Percentiles rank a stretch among this genome's conserved stretches.
phyloP scores from a whole-genome alignment of 768 basidiomycete species.

The Termitomyces sp. region DNA sequence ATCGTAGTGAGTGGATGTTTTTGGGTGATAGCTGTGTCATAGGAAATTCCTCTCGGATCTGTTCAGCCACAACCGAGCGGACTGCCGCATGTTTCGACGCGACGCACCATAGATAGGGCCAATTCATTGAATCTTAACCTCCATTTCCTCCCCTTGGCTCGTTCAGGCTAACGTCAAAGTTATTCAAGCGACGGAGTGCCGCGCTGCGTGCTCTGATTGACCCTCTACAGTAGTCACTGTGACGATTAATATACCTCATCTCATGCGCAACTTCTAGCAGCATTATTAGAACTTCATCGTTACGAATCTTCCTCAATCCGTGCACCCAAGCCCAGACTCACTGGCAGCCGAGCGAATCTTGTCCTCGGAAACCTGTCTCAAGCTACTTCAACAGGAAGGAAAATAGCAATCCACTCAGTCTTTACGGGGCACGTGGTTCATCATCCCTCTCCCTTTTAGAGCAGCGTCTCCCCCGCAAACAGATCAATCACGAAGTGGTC shows the following conservation, averaged over 20 bases:
- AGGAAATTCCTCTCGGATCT: background rate
- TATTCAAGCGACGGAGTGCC: background rate
- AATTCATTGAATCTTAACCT: too few relatives aligned
- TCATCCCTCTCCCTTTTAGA: background rate
- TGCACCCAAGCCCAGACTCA: background rate
- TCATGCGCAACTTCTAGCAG: background rate
- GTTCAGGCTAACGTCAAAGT: background rate
- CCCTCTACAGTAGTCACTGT: background rate
- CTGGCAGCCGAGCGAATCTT: background rate
- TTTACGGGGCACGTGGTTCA: background rate
- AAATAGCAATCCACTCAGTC: background rate
- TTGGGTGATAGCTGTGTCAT: too few relatives aligned
- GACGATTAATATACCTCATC: background rate
- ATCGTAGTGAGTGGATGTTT: too few relatives aligned
- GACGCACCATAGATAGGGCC: background rate
- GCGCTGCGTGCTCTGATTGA: background rate
- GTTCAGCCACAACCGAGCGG: background rate
- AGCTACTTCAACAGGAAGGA: background rate
- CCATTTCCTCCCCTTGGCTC: background rate
- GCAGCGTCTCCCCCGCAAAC: background rate
- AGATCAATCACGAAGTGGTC: background rate
- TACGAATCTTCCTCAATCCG: background rate
- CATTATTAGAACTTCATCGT: background rate
- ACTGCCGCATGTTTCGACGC: background rate
- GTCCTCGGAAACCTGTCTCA: background rate